Evolutionary conservation across 2,329 filamentous ascomycete species (phyloP), one percentile per base, ranked within the genome.

Genomic region (Pseudocercospora vitis): DNA sequence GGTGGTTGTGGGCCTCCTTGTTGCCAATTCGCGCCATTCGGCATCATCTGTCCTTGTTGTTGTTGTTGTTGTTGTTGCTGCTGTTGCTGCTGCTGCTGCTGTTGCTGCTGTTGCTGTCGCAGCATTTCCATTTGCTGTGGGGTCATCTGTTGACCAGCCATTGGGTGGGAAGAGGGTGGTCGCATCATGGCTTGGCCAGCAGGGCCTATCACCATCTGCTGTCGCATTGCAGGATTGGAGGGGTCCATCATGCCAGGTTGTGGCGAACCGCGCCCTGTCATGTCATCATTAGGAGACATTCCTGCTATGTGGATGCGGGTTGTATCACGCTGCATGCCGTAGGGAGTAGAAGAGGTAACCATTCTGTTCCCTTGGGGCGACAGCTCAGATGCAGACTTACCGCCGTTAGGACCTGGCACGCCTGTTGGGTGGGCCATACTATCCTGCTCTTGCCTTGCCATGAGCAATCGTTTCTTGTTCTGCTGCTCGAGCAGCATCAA

Each of bases 401-500:
- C 80, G 39, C 78, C 81, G 50, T 69, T 68, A 48, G 71, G 71
- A 19, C 68, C 72, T 35, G 63, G 60, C 11, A 65, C 63, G 32
- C 63, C 66, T 24, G 77, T 77, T 19, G 79, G 81, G 47, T 78
- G 60, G 47, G 75, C 78, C 70, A 85, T 80, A 66, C 75, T 83
- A 59, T 91, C 89, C 70, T 92, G 88, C 68, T 91, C 83, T 72
- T 85, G 87, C 14, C 88, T 83, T 31, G 88, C 88, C 87, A 91
- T 90, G 78, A 91, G 84, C 45, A 92, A 78, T 14, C 88, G 79
- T 73, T 91, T 91, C 78, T 91, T 92, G 65, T 92, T 92, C 73
- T 92, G 88, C 72, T 91, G 88, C 72, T 92, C 88, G 12, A 92
- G 79, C 46, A 91, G 74, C 88, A 91, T 92, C 68, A 92, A 74